Base-by-base conservation (phyloP, 2,329 filamentous ascomycete species). In the Paracorniculantispora psalliotae region DNA sequence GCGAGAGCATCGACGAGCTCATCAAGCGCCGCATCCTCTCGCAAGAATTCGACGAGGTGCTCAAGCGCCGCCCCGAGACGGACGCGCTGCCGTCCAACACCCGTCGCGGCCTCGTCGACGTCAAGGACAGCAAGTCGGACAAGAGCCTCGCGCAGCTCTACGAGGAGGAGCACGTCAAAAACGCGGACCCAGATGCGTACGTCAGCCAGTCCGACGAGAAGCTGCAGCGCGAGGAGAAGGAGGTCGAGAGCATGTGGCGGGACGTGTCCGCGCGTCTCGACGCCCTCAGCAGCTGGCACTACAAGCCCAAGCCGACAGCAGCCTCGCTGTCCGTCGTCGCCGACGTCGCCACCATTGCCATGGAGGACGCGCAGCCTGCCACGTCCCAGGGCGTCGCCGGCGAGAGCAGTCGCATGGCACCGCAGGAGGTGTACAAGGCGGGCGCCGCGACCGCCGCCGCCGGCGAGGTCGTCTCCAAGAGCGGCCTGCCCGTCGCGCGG, bases 361-460 rank as follows among this genome's bases (percentile, higher is more conserved):
- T 97, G 89, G 94, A 99, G 77, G 94, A 99, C 69, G 93, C 92
- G 1, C 89, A 96, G 67, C 93, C 94, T 8, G 88, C 89, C 17
- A 91, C 88, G 0, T 89, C 90, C 46, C 86, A 87, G 68, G 90
- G 89, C 44, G 84, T 92, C 60, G 80, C 81, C 15, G 85, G 85
- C 57, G 83, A 81, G 48, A 79, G 84, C 63, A 90, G 87, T 68
- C 89, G 89, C 78, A 83, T 99, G 61, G 94, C 94, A 48, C 94
- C 94, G 2, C 94, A 97, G 70, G 94, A 99, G 73, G 81, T 99
- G 26, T 99, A 97, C 78, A 86, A 85, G 67, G 86, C 91, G n/a
- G 87, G 89, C 60, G 85, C 88, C 19, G 35, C 87, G 62, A 85
- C 75, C 15, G 78, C 77, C 48, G 82, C 80, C 63, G 81, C 81